Evolutionary conservation across 495 filamentous ascomycete genomes (phyloP), one percentile per base, ranked within the genome.

Genomic region (Penicillium paxilli): DNA sequence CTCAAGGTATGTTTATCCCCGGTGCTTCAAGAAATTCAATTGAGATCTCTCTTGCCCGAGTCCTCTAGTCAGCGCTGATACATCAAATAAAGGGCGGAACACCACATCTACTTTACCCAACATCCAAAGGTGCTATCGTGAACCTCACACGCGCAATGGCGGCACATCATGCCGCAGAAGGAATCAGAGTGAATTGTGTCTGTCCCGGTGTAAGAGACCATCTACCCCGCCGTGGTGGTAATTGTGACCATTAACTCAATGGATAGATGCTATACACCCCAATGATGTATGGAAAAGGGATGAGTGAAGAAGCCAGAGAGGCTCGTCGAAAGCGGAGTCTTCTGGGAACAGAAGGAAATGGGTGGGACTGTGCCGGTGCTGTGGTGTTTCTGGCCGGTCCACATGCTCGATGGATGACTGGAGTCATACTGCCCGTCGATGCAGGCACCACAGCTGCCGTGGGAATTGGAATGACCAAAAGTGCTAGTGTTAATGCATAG

Each of bases 121-220:
- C 82, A 14, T 77, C 70, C 46, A 86, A 87, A 55, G 83, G 83
- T 0, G 82, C 82, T 0, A 70, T 84, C 7, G 70, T 84, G 1
- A 79, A 84, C 41, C 77, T 85, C 78, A 84, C 81, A 9, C 58
- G 81, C 14, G 80, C 79, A 5, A 83, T 83, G 81, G 80, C 80
- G 3, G 80, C 77, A 0, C 80, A 85, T 55, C 81, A 84, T 67
- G 80, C 71, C 0, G 28, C 44, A 3, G 72, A 82, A 7, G 75
- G 76, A 4, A 82, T 85, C 33, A 55, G 81, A 12, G 81, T 84
- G 1, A 85, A 85, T 44, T 83, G 81, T 44, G 81, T 85, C 4
- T 83, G 79, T 60, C 82, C 81, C 14, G 82, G 82, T 41, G 66
- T 64, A 51, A 54, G 54, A 57, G 54, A 57, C 21, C 0, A 8